phyloP scores from a whole-genome alignment of 2,329 filamentous ascomycete species.

The Purpureocillium lavendulum region DNA sequence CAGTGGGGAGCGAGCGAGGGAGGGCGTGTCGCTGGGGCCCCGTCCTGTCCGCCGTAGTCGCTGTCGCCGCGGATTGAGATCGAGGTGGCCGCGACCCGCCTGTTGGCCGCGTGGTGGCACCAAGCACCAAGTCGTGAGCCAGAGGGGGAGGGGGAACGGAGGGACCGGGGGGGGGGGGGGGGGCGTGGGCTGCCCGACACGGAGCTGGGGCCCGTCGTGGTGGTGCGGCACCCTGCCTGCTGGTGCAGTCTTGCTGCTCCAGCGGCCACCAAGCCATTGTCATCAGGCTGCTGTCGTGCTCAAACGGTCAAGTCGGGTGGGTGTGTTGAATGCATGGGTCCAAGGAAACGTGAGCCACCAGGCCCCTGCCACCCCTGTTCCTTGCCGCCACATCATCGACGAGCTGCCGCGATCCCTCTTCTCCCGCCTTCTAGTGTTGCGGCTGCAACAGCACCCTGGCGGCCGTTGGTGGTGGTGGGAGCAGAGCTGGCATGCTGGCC shows the following conservation, averaged over 20 bases:
- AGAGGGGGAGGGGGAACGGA: too few species aligned
- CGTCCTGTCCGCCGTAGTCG: not conserved
- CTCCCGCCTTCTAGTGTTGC: conserved; percentile 5
- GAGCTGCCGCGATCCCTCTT: conserved; percentile 1
- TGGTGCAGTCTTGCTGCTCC: too few species aligned
- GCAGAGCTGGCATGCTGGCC: too few species aligned
- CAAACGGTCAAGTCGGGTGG: conserved; percentile 7
- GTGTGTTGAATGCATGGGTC: conserved; percentile 13
- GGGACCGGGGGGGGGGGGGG: too few species aligned
- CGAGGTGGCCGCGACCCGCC: conserved; percentile 4
- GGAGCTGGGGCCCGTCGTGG: not conserved
- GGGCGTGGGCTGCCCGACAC: not conserved
- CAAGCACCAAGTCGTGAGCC: too few species aligned
- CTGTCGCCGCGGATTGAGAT: conserved; percentile 12
- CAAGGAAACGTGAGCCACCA: conserved; percentile 9
- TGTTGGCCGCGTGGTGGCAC: conserved; percentile 7
- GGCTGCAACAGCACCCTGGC: not conserved
- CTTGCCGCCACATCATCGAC: conserved; percentile 5
- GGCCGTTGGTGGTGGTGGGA: not conserved
- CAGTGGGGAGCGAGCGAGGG: not conserved
- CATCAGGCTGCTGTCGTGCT: conserved; percentile 10
- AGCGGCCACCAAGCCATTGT: too few species aligned
- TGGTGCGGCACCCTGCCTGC: conserved; percentile 15
- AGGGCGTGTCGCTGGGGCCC: not conserved
- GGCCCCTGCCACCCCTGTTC: conserved; percentile 4